phyloP scores from a whole-genome alignment of 1,139 yeast genomes.

The Debaryomycetaceae sp. region DNA sequence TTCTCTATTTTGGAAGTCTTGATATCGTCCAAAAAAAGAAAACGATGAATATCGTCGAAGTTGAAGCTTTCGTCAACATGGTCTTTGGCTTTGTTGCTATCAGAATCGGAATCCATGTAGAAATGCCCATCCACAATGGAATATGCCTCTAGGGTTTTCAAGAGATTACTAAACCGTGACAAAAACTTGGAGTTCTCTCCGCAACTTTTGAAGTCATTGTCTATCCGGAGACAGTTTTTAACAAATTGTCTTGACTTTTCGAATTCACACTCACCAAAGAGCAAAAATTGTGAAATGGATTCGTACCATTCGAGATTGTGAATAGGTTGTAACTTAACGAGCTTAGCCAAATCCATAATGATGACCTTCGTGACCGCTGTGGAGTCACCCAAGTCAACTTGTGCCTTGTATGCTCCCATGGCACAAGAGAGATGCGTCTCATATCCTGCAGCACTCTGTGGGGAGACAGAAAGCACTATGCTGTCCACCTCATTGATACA shows the following conservation, averaged over 20 bases:
- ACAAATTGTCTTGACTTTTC: conserved; percentile 47
- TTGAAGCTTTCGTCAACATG: conserved; percentile 22
- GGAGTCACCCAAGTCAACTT: conserved; percentile 2
- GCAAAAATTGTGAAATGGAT: conserved; percentile 37
- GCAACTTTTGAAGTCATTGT: conserved; percentile 62
- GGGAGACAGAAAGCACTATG: conserved; percentile 20
- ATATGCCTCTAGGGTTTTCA: conserved; percentile 42
- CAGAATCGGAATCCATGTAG: conserved; percentile 24
- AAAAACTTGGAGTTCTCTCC: conserved; percentile 46
- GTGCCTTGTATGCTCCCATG: conserved; percentile 12
- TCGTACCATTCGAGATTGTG: conserved; percentile 28
- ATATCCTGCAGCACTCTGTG: conserved; percentile 17
- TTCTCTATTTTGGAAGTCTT: conserved; percentile 31
- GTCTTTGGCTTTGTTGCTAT: conserved; percentile 10
- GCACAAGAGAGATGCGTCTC: conserved; percentile 21
- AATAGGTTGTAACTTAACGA: conserved; percentile 30
- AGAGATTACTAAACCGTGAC: conserved; percentile 28
- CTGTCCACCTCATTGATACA: conserved; percentile 21
- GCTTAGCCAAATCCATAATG: conserved; percentile 21
- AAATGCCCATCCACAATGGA: conserved; percentile 35
- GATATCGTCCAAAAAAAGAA: conserved; percentile 24
- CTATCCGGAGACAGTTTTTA: conserved; percentile 62
- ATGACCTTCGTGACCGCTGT: conserved; percentile 17
- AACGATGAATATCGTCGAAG: conserved; percentile 18
- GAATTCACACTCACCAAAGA: conserved; percentile 50